Evolutionary conservation across 1,139 yeast species (phyloP).

Genomic region (Debaryomyces sp.): DNA sequence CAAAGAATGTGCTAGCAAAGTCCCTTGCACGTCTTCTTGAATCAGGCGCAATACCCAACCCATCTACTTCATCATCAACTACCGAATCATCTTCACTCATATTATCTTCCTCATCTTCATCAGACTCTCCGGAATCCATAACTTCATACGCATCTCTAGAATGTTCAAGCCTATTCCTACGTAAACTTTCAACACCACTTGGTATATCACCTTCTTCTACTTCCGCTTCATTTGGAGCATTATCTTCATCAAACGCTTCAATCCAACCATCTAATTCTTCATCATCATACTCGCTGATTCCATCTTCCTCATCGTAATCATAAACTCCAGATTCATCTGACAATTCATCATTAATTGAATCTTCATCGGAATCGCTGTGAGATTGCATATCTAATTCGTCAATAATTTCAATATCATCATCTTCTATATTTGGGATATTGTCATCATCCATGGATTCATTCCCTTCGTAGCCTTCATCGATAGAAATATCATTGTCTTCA

Average conservation of each 20-base stretch:
- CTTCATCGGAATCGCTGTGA: slow-evolving; percentile 23
- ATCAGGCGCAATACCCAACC: slow-evolving; percentile 13
- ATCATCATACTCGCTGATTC: slow-evolving; percentile 39
- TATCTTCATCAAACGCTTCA: slow-evolving; percentile 40
- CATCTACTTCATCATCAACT: slow-evolving; percentile 24
- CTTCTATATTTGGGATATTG: slow-evolving; percentile 21
- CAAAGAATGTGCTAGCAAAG: slow-evolving; percentile 27
- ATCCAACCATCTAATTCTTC: slow-evolving; percentile 50
- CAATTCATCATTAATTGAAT: slow-evolving; percentile 26
- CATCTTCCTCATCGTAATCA: slow-evolving; percentile 32
- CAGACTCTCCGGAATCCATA: slow-evolving; percentile 12
- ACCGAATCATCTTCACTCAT: slow-evolving; percentile 27
- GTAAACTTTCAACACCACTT: slow-evolving; percentile 11
- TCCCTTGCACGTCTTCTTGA: slow-evolving; percentile 23
- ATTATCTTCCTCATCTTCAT: slow-evolving; percentile 22
- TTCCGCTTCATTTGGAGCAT: slow-evolving; percentile 17
- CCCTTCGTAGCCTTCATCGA: slow-evolving; percentile 31
- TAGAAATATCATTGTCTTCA: slow-evolving; percentile 24
- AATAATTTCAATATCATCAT: slow-evolving; percentile 22
- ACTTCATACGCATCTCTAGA: slow-evolving; percentile 6
- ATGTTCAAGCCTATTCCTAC: slow-evolving; percentile 7
- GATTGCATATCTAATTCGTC: slow-evolving; percentile 27
- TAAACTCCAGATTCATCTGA: slow-evolving; percentile 36
- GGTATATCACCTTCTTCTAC: slow-evolving; percentile 12
- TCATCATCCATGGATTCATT: slow-evolving; percentile 23